These are phyloP conservation scores for Crucibulum laeve DNA, from an alignment of 768 basidiomycete species.

Conservation along the genomic window DNA sequence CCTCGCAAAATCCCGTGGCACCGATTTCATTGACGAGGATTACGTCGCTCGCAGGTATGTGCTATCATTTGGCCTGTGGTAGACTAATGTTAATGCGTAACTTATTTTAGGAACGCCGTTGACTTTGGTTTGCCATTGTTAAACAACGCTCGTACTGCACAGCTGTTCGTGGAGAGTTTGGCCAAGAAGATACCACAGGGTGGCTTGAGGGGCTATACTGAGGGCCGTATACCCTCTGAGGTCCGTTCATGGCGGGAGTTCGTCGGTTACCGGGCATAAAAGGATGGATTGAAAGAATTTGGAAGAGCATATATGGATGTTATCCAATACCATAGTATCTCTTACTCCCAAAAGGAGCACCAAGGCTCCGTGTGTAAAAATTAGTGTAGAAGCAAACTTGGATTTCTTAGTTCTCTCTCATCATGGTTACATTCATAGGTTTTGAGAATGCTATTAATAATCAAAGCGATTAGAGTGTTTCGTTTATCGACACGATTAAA, in stretches of 20 bases:
- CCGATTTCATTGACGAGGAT: slow-evolving; percentile 81
- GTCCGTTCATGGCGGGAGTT: slow-evolving; percentile 93
- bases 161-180: slow-evolving; percentile 87
- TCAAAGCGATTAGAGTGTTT: too few species aligned
- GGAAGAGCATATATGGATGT: neutral
- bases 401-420: slow-evolving; percentile 1
- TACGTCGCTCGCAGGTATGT: slow-evolving; percentile 89
- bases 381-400: neutral
- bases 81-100: slow-evolving; percentile 3
- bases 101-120: slow-evolving; percentile 70
- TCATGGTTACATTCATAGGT: slow-evolving; percentile 1
- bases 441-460: too few species aligned
- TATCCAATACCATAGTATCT: neutral
- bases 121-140: slow-evolving; percentile 92
- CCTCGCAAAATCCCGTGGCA: slow-evolving; percentile 76
- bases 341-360: neutral
- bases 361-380: neutral
- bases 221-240: slow-evolving; percentile 87
- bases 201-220: slow-evolving; percentile 71
- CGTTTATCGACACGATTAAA: too few species aligned
- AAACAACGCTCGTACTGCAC: slow-evolving; percentile 86
- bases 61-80: slow-evolving; percentile 1
- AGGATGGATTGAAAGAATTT: neutral
- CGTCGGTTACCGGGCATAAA: slow-evolving; percentile 64
- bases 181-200: slow-evolving; percentile 81